Conservation (phyloP, 305 asterid species). For the Coffea humblotiana region DNA sequence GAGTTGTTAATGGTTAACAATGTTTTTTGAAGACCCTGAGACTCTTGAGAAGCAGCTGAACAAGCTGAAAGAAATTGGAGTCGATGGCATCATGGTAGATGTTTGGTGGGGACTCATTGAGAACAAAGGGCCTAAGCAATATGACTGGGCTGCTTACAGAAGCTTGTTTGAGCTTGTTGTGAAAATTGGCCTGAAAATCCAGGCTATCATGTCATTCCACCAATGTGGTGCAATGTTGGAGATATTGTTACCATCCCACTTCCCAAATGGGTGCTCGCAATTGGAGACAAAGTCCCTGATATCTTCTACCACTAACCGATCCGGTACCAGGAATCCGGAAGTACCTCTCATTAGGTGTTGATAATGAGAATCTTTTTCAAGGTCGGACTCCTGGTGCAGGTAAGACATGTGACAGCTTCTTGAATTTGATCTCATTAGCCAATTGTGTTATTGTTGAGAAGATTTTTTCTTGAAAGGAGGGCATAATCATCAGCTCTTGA, state of each 20-base stretch:
- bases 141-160: slow-evolving; percentile 71
- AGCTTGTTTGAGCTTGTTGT: slow-evolving; percentile 50
- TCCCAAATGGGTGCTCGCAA: slow-evolving; percentile 62
- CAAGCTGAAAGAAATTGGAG: slow-evolving; percentile 49
- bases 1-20: slow-evolving; percentile 50
- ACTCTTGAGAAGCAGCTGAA: slow-evolving; percentile 50
- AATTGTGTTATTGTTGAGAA: no score
- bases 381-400: slow-evolving; percentile 77
- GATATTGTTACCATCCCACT: slow-evolving; percentile 62
- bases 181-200: slow-evolving; percentile 56
- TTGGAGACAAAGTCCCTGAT: slow-evolving; percentile 48
- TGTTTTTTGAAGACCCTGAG: slow-evolving; percentile 17
- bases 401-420: slow-evolving; percentile 5
- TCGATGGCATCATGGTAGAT: slow-evolving; percentile 87
- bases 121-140: slow-evolving; percentile 52
- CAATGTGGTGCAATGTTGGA: slow-evolving; percentile 86
- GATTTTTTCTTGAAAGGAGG: no score
- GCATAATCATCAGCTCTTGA: no score
- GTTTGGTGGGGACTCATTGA: slow-evolving; percentile 92
- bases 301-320: slow-evolving; percentile 59
- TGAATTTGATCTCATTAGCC: no score
- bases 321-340: slow-evolving; percentile 60
- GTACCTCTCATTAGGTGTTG: slow-evolving; percentile 67
- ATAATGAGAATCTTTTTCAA: slow-evolving; percentile 55
- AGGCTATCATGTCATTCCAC: slow-evolving; percentile 89